Percentiles rank a stretch among this genome's conserved stretches.
phyloP scores from a whole-genome alignment of 768 basidiomycete genomes.

The Tricholoma sp. region DNA sequence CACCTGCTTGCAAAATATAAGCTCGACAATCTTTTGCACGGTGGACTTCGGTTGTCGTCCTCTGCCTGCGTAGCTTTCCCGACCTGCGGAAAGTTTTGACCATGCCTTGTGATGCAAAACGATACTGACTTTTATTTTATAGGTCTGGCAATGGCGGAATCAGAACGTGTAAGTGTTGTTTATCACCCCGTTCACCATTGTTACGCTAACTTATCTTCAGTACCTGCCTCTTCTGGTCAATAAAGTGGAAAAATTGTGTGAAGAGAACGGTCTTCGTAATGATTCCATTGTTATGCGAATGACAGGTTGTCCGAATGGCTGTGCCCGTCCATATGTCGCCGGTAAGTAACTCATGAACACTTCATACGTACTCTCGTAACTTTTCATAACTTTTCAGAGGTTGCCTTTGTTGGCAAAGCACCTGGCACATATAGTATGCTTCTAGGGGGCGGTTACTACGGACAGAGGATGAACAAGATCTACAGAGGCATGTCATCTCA shows the following conservation, averaged over 20 bases:
- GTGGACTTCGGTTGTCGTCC: constrained; percentile 78
- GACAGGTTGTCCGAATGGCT: constrained; percentile 96
- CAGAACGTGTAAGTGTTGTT: constrained; percentile 42
- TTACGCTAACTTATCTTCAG: constrained; percentile 27
- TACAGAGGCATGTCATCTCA: constrained; percentile 60
- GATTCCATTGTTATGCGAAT: constrained; percentile 98
- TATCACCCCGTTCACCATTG: background rate
- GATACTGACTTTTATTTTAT: constrained; percentile 2
- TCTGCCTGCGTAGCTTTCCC: constrained; percentile 98
- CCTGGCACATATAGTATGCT: constrained; percentile 91
- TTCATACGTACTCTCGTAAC: background rate
- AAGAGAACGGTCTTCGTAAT: constrained; percentile 88
- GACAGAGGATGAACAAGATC: constrained; percentile 94
- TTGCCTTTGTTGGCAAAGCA: constrained; percentile 96
- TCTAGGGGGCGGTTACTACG: constrained; percentile 92
- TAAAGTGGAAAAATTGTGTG: constrained; percentile 93
- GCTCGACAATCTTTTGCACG: constrained; percentile 80
- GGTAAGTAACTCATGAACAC: constrained; percentile 36
- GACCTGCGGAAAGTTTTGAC: constrained; percentile 65
- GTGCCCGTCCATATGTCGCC: constrained; percentile 89
- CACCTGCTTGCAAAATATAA: constrained; percentile 75
- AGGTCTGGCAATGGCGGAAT: constrained; percentile 46
- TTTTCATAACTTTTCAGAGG: constrained; percentile 45
- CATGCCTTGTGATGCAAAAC: background rate
- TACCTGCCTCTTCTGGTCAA: constrained; percentile 90